A percentile compares a stretch with the other conserved stretches of the same genome.
These are phyloP conservation scores for Tylopilus cervinicoccineus DNA, from an alignment of 768 basidiomycete species.

Conservation along the genomic window DNA sequence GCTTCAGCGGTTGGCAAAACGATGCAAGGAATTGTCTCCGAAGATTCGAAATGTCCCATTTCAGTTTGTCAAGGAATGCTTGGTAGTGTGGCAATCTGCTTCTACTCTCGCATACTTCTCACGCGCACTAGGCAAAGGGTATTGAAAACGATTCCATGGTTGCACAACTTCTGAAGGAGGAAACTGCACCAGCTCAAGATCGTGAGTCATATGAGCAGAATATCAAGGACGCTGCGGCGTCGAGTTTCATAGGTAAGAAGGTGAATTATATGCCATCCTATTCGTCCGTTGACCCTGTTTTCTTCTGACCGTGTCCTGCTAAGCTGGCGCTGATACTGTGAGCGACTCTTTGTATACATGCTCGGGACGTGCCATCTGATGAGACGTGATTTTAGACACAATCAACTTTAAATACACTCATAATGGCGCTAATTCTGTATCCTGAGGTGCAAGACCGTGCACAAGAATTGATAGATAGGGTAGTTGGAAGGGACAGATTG, in stretches of 20 bases:
- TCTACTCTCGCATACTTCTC: background rate
- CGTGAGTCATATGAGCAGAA: conserved; percentile 13
- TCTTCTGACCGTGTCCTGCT: background rate
- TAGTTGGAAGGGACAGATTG: conserved; percentile 17
- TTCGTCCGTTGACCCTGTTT: background rate
- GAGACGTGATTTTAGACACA: conserved; percentile 12
- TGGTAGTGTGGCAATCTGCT: conserved; percentile 3
- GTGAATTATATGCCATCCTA: background rate
- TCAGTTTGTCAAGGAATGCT: conserved; percentile 21
- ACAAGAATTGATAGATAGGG: conserved; percentile 14
- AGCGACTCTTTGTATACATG: background rate
- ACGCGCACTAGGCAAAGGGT: conserved; percentile 13
- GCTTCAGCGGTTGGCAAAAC: conserved; percentile 6
- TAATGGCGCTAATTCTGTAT: conserved; percentile 18
- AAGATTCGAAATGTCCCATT: conserved; percentile 18
- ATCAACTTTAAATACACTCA: conserved; percentile 10
- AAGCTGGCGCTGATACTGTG: conserved; percentile 18
- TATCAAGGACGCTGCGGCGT: conserved; percentile 16
- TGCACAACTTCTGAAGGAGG: conserved; percentile 13
- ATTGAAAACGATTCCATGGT: conserved; percentile 23
- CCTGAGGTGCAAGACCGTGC: conserved; percentile 23
- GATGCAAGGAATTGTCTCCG: conserved; percentile 10
- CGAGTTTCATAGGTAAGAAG: conserved; percentile 21
- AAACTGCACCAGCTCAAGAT: background rate
- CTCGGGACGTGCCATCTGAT: background rate